Conservation (phyloP, 371 early-diverging fungal species). For the Mucor circinelloides region DNA sequence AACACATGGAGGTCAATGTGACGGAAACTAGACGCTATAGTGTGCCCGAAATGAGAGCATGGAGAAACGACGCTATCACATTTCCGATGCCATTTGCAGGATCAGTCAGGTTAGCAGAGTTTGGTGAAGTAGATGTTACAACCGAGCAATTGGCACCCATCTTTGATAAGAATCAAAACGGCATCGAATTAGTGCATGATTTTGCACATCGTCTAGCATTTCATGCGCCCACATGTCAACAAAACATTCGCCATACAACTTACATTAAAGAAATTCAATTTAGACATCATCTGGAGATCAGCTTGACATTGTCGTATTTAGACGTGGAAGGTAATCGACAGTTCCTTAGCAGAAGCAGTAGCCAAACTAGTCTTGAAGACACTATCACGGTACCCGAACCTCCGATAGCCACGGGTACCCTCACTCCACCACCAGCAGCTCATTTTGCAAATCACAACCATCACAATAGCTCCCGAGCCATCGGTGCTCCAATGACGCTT, state of each 20-base stretch:
- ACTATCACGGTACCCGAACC: background rate
- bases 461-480: background rate
- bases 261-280: slow-evolving; percentile 40
- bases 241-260: slow-evolving; percentile 40
- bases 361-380: slow-evolving; percentile 9
- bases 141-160: slow-evolving; percentile 25
- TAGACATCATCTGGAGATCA: slow-evolving; percentile 35
- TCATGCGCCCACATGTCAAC: slow-evolving; percentile 41
- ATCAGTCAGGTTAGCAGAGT: slow-evolving; percentile 28
- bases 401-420: background rate
- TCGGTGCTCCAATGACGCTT: background rate
- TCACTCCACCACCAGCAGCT: slow-evolving; percentile 22
- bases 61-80: slow-evolving; percentile 24
- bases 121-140: slow-evolving; percentile 22
- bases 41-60: slow-evolving; percentile 40
- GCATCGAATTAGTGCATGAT: slow-evolving; percentile 33
- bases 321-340: slow-evolving; percentile 25
- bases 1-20: slow-evolving; percentile 35
- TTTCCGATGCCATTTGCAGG: slow-evolving; percentile 34
- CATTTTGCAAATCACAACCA: slow-evolving; percentile 2
- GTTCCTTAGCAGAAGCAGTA: slow-evolving; percentile 1
- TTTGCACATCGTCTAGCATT: slow-evolving; percentile 45
- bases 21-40: slow-evolving; percentile 34
- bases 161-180: slow-evolving; percentile 28
- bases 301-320: slow-evolving; percentile 32